Percentiles rank a stretch among this genome's conserved stretches.
Conservation (phyloP, 257 asterid genomes). For the Gentiana dahurica region DNA sequence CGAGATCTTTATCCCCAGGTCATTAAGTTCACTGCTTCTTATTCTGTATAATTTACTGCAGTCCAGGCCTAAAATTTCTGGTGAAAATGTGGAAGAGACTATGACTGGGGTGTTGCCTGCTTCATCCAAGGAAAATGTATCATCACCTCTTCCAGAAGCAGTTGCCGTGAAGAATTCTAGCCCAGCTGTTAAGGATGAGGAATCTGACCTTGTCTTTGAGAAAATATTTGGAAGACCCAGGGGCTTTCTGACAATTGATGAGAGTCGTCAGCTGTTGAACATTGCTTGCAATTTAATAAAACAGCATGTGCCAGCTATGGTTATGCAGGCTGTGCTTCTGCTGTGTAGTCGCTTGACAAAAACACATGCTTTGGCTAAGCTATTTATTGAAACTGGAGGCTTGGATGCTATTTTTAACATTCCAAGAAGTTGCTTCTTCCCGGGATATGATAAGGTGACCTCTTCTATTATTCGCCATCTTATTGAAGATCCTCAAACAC, state of each 20-base stretch:
- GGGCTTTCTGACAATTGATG: slow-evolving; percentile 79
- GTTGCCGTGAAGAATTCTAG: slow-evolving; percentile 27
- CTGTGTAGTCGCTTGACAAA: slow-evolving; percentile 92
- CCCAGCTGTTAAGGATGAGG: slow-evolving; percentile 32
- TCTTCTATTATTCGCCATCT: slow-evolving; percentile 92
- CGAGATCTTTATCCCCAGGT: slow-evolving; percentile 58
- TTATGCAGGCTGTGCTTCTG: slow-evolving; percentile 95
- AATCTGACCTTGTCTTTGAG: slow-evolving; percentile 40
- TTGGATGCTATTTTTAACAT: slow-evolving; percentile 77
- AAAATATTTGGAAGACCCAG: slow-evolving; percentile 74
- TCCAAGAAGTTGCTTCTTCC: slow-evolving; percentile 84
- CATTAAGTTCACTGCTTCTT: slow-evolving; percentile 77
- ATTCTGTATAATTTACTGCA: slow-evolving; percentile 85
- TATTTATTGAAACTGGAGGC: slow-evolving; percentile 82
- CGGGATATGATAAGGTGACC: slow-evolving; percentile 84
- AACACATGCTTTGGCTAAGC: slow-evolving; percentile 66
- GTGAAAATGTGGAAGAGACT: slow-evolving; percentile 39
- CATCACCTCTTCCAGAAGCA: slow-evolving; percentile 38
- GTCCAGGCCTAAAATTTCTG: slow-evolving; percentile 49
- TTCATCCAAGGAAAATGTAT: slow-evolving; percentile 37
- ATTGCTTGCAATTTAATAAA: slow-evolving; percentile 84
- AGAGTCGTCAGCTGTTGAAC: slow-evolving; percentile 50
- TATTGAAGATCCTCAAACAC: slow-evolving; percentile 93
- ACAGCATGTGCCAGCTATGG: slow-evolving; percentile 59
- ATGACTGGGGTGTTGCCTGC: slow-evolving; percentile 33